Conservation (phyloP, 345 rosid genomes). For the Dimocarpus longan region DNA sequence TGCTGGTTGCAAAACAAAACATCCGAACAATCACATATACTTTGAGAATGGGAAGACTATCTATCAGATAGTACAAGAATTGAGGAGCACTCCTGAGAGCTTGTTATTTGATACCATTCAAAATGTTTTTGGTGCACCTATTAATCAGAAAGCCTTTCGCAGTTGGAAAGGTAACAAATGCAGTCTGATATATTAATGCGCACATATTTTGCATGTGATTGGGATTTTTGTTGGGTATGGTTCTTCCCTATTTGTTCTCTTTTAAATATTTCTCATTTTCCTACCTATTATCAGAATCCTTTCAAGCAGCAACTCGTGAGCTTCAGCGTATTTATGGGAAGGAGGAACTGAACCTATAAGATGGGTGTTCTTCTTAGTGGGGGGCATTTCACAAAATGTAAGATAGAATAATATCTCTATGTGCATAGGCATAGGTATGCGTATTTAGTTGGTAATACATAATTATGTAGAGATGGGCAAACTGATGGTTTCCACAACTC, state of each 20-base stretch:
- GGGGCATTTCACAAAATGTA: slow-evolving; percentile 11
- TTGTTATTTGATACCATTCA: slow-evolving; percentile 76
- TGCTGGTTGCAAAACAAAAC: slow-evolving; percentile 92
- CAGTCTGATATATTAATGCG: neutral
- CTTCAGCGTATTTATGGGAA: slow-evolving; percentile 87
- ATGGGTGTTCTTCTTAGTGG: neutral
- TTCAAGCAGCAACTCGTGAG: slow-evolving; percentile 88
- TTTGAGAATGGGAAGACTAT: slow-evolving; percentile 95
- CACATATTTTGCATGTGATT: neutral
- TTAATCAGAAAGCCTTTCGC: slow-evolving; percentile 87
- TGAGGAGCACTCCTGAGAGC: slow-evolving; percentile 74
- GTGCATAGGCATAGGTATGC: slow-evolving; percentile 18
- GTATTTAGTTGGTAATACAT: neutral
- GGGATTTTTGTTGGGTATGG: neutral
- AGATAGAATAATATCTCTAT: slow-evolving; percentile 13
- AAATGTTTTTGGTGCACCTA: slow-evolving; percentile 79
- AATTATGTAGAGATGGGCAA: neutral
- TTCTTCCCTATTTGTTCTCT: neutral
- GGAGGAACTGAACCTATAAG: slow-evolving; percentile 59
- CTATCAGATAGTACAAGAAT: slow-evolving; percentile 91
- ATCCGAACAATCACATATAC: slow-evolving; percentile 93
- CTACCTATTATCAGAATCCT: slow-evolving; percentile 57
- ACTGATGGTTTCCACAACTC: neutral
- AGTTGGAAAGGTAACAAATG: slow-evolving; percentile 76
- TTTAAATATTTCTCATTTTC: neutral